Base-by-base conservation (phyloP, 129 eudicot species). In the Artemisia tridentata region DNA sequence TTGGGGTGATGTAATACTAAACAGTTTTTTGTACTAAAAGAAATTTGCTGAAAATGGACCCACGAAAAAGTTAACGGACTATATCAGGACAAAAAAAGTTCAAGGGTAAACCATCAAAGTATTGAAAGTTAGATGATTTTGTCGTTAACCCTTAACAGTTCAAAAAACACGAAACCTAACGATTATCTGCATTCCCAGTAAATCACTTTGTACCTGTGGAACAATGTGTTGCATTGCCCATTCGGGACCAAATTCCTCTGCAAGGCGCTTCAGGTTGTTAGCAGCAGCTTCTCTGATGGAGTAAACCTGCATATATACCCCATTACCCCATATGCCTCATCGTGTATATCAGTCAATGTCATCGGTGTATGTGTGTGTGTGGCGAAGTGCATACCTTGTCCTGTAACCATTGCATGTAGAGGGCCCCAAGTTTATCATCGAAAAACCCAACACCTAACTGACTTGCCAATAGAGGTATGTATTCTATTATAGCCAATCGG, bases 251-350 rank as follows among this genome's bases (percentile, higher is more conserved):
- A 95, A 95, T 79, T 95, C 99, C 78, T 95, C 99, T 27, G 99
- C 99, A 55, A 95, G 91, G 11, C 99, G 93, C 73, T 95, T 95
- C 73, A 95, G 58, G 75, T 95, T 95, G 80, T 88, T 95, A 46
- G 99, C 99, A 71, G 99, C 99, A 54, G 99, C 99, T 75, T 95
- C 99, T 75, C 99, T 83, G 70, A 95, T 95, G 18, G 99, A 95
- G 81, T 95, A 90, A 59, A 95, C 99, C 99, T 93, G 82, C 75
- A 80, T 2, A 67, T 14, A 56, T 65, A 53, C 15, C 53, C 41
- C 25, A 38, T 60, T 68, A 72, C 18, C 59, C 47, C 56, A 29
- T 49, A n/a, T 38, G 23, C 46, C 23, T 21, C 48, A 13, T 46
- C 71, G 15, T 5, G 27, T 0, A 47, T 3, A 43, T 17, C 13